Evolutionary conservation across 202 grass and related monocot species (phyloP), one percentile per base, ranked within the genome.

Genomic region (Zoysia matrella): DNA sequence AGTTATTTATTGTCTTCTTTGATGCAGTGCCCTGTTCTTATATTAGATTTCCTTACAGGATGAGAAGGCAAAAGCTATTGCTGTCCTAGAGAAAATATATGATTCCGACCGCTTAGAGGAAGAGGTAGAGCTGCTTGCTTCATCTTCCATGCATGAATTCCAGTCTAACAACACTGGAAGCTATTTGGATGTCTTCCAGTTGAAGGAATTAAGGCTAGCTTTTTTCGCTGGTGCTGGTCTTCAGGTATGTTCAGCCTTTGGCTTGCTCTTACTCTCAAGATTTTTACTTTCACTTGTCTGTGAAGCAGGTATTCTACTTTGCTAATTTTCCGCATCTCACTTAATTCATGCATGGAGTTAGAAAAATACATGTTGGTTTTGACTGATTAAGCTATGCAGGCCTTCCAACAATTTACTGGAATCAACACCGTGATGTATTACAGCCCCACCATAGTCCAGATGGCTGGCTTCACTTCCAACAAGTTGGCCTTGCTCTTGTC

Each of bases 401-500:
- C 94, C 46, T 97, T 97, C 65, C 94, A 97, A 61, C 94, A 97
- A 71, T 97, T 97, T 56, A 97, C 89, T 39, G 94, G 94, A 52
- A 97, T 97, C 82, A 97, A 97, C 75, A 97, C 94, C 0, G 94
- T 97, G 8, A 97, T 97, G 94, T 97, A 97, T 60, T 97, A 92
- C 86, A 94, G 94, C 40, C 94, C 94, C 7, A 92, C 89, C 1
- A 94, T 97, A 8, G 89, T 97, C 54, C 94, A 94, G 83, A 97
- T 94, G 94, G 94, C 94, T 13, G 94, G 94, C 48, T 97, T 94
- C 62, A 80, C 89, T 14, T 94, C 91, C 46, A 97, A 97, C 81
- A 85, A 67, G 79, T 41, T 94, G 52, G 94, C 92, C 30, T 83
- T 97, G 69, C 92, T 97, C 40, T 88, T 97, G 11, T 97, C 94